Base-by-base conservation (phyloP, 192 early-diverging fungal genomes). In the Backusella australiensis region DNA sequence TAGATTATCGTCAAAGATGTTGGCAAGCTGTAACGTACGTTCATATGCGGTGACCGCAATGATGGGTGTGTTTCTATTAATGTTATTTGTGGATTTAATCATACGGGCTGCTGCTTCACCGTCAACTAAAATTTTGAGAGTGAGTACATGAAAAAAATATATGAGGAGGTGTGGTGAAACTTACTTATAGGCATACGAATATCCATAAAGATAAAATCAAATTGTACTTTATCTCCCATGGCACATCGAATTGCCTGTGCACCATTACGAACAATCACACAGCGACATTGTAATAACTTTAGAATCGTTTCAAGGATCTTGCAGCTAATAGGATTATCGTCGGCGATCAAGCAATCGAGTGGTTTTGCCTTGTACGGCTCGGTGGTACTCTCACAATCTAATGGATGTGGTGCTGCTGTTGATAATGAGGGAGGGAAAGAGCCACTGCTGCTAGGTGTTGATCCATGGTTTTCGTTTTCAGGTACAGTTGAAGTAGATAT, bases 121-220 rank as follows among this genome's bases (percentile, higher is more conserved):
- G 81, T 95, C 94, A 72, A 98, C 96, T 93, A 84, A 84, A 39
- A 42, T 32, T 32, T 32, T 32, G 32, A 77, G 67, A 38, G 75
- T 44, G 0, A 53, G 44, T 21, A 72, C 12, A 29, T 1, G 0
- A 29, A 29, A 29, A 29, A 29, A 1, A 14, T 42, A 19, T 19
- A 74, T 29, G 26, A 29, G 23, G 0, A 23, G 23, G 23, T 29
- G 26, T 0, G 26, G 26, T 29, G 0, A 29, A 29, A 86, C 89
- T 87, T 92, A 96, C 93, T 86, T 42, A 96, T 93, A n/a, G 96
- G 96, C 93, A 97, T 96, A 11, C 92, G 87, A 17, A 94, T 91
- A 73, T 95, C 94, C 94, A 97, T 95, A 75, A 98, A 97, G 67
- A 98, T 96, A 38, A 96, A 85, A 75, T 97, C 95, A 84, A 95